A percentile compares a stretch with the other conserved stretches of the same genome.
Evolutionary conservation across 2,329 filamentous ascomycete species (phyloP).

Genomic region (Ophiostoma novo-ulmi): DNA sequence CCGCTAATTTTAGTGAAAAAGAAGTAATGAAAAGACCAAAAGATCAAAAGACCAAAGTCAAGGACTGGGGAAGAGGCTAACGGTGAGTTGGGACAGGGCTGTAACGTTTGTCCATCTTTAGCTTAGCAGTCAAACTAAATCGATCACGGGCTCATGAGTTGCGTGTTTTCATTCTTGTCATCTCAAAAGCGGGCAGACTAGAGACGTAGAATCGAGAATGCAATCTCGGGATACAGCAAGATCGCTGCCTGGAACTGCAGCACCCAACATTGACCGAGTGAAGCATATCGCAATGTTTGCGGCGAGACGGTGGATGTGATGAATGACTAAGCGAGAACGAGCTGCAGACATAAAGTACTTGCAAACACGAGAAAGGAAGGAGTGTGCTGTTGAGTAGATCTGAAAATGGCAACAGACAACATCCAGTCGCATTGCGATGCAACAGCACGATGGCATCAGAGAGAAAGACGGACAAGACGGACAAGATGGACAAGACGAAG

Average conservation of each 20-base stretch:
- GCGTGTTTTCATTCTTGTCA: neutral
- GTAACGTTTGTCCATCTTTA: neutral
- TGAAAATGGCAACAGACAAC: neutral
- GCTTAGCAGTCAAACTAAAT: constrained; percentile 2
- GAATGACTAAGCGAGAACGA: neutral
- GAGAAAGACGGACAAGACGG: no score
- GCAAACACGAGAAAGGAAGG: neutral
- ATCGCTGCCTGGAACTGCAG: no score
- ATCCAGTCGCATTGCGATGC: neutral
- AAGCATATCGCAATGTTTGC: neutral
- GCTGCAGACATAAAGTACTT: neutral
- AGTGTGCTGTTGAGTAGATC: neutral
- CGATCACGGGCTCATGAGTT: neutral
- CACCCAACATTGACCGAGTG: no score
- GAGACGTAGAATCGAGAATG: neutral
- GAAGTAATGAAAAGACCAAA: neutral
- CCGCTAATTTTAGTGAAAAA: neutral
- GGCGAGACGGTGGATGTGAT: neutral
- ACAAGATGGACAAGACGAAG: neutral
- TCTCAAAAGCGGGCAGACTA: neutral
- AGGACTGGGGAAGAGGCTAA: neutral
- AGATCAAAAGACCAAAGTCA: no score
- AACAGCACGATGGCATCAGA: neutral
- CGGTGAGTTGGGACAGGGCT: neutral
- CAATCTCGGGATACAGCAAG: neutral